Base-by-base conservation (phyloP, 768 basidiomycete species). In the Tulasnella sp. region DNA sequence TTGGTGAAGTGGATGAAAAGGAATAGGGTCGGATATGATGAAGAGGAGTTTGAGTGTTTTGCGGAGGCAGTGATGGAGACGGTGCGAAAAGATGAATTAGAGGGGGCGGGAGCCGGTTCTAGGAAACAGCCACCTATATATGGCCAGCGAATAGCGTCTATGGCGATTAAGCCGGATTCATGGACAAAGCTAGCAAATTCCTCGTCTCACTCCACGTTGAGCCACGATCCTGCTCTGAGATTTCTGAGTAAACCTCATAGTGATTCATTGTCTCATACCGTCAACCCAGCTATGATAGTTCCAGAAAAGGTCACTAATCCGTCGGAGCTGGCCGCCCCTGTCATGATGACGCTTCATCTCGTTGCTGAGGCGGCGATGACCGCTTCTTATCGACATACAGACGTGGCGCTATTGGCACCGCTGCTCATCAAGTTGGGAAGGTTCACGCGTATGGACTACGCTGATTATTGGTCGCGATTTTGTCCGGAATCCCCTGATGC, bases 381-480 rank as follows among this genome's bases (percentile, higher is more conserved):
- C 32, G 52, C 56, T 19, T 27, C 48, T n/a, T 42, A 84, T 60
- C 74, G 81, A 52, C 63, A 81, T 28, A 73, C 80, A 13, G 72
- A 72, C 2, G 67, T 91, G 32, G 58, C 73, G 35, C 65, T 68
- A 45, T 66, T 91, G 8, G 78, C 72, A 7, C 75, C 78, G 63
- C 83, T 51, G 78, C 81, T 48, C 27, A 43, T 61, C 9, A 37
- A 50, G 8, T 27, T 64, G 16, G 55, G 51, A 2, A 60, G 72
- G 20, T 67, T 75, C 12, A 73, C 86, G 13, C 76, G 84, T 16
- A 78, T 80, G 0, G 89, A 89, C 60, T 93, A 90, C 91, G 77
- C 77, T 5, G 89, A 95, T 65, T 91, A 91, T 61, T 93, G 90
- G 91, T 81, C 82, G 59, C 74, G 89, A 10, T 66, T 88, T 35